Conservation (phyloP, 495 filamentous ascomycete species). For the Neurospora sp. region DNA sequence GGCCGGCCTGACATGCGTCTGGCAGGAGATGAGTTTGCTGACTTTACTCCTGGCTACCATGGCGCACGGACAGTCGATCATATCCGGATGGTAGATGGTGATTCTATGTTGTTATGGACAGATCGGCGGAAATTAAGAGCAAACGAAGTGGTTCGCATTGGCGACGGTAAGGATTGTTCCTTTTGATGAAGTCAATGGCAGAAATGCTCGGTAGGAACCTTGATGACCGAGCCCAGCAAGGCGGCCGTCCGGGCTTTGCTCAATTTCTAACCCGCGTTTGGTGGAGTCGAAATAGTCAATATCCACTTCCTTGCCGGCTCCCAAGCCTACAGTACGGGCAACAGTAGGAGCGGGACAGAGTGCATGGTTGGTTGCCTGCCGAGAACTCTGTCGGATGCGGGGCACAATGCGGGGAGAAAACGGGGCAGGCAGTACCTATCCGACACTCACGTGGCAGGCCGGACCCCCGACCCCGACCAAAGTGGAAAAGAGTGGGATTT, state of each 20-base stretch:
- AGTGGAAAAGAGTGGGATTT: neutral
- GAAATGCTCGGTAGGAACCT: neutral
- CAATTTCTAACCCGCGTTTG: neutral
- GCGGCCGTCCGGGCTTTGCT: neutral
- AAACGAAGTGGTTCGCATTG: neutral
- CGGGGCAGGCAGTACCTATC: neutral
- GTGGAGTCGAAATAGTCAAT: neutral
- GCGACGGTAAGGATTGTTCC: neutral
- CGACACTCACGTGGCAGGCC: neutral
- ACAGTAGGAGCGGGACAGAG: neutral
- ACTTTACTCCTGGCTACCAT: neutral
- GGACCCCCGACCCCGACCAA: neutral
- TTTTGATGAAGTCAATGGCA: neutral
- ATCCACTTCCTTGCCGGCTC: neutral
- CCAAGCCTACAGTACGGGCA: neutral
- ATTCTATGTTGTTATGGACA: neutral
- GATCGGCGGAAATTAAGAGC: neutral
- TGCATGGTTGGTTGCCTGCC: neutral
- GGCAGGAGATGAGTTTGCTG: neutral
- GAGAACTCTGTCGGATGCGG: neutral
- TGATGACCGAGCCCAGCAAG: neutral
- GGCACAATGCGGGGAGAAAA: neutral
- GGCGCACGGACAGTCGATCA: neutral
- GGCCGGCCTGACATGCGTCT: neutral
- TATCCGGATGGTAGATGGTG: neutral